These are phyloP conservation scores for Fraxinus paxiana DNA, from an alignment of 305 asterid genomes.

Conservation along the genomic window DNA sequence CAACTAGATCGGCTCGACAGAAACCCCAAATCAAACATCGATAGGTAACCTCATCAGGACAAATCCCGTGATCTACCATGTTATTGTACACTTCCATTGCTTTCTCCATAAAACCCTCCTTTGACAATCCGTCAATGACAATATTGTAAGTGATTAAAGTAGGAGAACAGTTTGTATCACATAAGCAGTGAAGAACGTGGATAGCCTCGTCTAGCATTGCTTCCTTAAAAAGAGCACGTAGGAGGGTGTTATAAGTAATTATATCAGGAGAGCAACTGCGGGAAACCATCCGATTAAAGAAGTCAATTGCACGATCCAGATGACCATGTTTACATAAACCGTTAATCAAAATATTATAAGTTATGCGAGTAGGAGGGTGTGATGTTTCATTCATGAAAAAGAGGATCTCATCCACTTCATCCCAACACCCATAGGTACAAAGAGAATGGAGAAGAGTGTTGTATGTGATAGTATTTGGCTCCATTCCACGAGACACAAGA, in stretches of 20 bases:
- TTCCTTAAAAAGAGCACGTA: constrained; percentile 64
- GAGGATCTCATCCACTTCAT: constrained; percentile 60
- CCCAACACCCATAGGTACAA: constrained; percentile 54
- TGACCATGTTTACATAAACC: constrained; percentile 72
- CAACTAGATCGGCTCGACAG: constrained; percentile 65
- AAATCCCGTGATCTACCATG: constrained; percentile 52
- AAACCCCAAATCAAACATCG: constrained; percentile 83
- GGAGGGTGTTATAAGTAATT: constrained; percentile 73
- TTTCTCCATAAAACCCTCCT: constrained; percentile 61
- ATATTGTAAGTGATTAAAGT: constrained; percentile 65
- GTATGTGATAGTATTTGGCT: constrained; percentile 63
- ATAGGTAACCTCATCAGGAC: constrained; percentile 73
- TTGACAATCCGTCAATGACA: constrained; percentile 71
- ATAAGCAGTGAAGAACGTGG: constrained; percentile 44
- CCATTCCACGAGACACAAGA: constrained; percentile 67
- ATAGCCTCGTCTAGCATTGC: constrained; percentile 58
- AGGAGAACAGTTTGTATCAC: constrained; percentile 45
- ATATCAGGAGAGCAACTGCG: constrained; percentile 53
- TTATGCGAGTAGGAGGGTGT: constrained; percentile 54
- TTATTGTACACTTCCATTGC: constrained; percentile 56
- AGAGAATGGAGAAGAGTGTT: constrained; percentile 78
- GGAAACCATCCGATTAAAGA: constrained; percentile 58
- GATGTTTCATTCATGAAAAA: constrained; percentile 56
- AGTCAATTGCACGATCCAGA: constrained; percentile 67
- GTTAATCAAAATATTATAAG: constrained; percentile 71